phyloP scores from a whole-genome alignment of 1,284 basidiomycete genomes.

The Pseudozyma pruni region DNA sequence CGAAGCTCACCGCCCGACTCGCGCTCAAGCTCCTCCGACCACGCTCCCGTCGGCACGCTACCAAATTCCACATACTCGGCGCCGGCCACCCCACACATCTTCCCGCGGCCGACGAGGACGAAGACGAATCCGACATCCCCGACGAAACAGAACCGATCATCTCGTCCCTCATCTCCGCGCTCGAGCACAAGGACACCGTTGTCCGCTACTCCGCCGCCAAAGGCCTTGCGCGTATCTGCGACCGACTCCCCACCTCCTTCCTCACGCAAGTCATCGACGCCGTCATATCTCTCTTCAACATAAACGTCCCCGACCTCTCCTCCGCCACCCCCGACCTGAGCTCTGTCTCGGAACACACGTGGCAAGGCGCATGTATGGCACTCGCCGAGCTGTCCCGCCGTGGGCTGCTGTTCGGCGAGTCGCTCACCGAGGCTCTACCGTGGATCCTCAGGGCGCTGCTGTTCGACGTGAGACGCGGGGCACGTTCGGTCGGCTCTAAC shows the following conservation, averaged over 20 bases:
- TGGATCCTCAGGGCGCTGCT: constrained; percentile 74
- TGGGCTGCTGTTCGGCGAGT: constrained; percentile 71
- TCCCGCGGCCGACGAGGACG: constrained; percentile 19
- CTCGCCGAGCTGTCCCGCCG: constrained; percentile 90
- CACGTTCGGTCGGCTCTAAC: constrained; percentile 90
- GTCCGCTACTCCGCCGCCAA: constrained; percentile 96
- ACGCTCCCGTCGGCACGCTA: constrained; percentile 15
- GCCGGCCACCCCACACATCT: neutral
- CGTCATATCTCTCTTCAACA: constrained; percentile 76
- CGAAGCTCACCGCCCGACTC: constrained; percentile 61
- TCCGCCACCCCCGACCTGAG: constrained; percentile 76
- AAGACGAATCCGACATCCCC: constrained; percentile 77
- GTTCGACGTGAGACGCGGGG: constrained; percentile 90
- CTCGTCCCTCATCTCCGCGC: constrained; percentile 77
- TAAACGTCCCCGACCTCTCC: constrained; percentile 74
- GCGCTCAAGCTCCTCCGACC: constrained; percentile 59
- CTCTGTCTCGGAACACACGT: constrained; percentile 77
- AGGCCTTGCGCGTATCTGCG: constrained; percentile 85
- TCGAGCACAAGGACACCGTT: constrained; percentile 94
- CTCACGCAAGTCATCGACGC: constrained; percentile 83
- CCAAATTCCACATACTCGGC: constrained; percentile 29
- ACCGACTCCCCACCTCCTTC: constrained; percentile 80
- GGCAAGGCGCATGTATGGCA: constrained; percentile 94
- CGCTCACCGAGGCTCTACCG: constrained; percentile 47
- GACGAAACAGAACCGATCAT: constrained; percentile 82